Percentiles rank a stretch among this genome's conserved stretches.
phyloP scores from a whole-genome alignment of 768 basidiomycete genomes.

The Lactifluus piperatus region DNA sequence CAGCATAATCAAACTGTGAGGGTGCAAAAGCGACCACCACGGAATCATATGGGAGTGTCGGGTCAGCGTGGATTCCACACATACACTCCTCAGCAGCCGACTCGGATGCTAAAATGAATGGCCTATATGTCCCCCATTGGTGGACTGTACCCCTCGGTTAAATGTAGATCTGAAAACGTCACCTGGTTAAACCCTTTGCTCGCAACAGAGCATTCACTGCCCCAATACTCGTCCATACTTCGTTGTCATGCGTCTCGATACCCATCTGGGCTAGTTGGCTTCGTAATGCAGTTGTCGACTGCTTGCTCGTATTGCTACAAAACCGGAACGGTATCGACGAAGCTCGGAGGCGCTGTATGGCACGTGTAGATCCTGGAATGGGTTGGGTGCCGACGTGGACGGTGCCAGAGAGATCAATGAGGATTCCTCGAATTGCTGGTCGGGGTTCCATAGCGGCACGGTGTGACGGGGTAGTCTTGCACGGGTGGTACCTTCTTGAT shows the following conservation, averaged over 20 bases:
- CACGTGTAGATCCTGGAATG: slow-evolving; percentile 39
- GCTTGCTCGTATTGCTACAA: slow-evolving; percentile 67
- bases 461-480: background rate
- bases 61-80: slow-evolving; percentile 9
- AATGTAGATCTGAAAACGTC: background rate
- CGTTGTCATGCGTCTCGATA: slow-evolving; percentile 34
- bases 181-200: slow-evolving; percentile 36
- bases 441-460: slow-evolving; percentile 19
- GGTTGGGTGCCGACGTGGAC: slow-evolving; percentile 46
- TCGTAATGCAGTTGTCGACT: slow-evolving; percentile 41
- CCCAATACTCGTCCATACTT: slow-evolving; percentile 59
- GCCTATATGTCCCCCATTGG: slow-evolving; percentile 27
- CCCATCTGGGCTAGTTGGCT: slow-evolving; percentile 38
- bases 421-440: slow-evolving; percentile 40
- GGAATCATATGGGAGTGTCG: slow-evolving; percentile 35
- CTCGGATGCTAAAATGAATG: slow-evolving; percentile 28
- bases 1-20: slow-evolving; percentile 39
- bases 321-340: slow-evolving; percentile 37
- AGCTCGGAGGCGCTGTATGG: slow-evolving; percentile 30
- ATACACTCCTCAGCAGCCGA: slow-evolving; percentile 24
- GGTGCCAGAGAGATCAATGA: slow-evolving; percentile 64
- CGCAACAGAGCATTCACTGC: slow-evolving; percentile 43
- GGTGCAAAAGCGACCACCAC: slow-evolving; percentile 62
- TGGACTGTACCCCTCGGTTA: background rate
- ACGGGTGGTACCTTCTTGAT: too few relatives aligned